A percentile compares a stretch with the other conserved stretches of the same genome.
Conservation (phyloP, 2,329 filamentous ascomycete genomes). For the Macrophomina phaseolina region DNA sequence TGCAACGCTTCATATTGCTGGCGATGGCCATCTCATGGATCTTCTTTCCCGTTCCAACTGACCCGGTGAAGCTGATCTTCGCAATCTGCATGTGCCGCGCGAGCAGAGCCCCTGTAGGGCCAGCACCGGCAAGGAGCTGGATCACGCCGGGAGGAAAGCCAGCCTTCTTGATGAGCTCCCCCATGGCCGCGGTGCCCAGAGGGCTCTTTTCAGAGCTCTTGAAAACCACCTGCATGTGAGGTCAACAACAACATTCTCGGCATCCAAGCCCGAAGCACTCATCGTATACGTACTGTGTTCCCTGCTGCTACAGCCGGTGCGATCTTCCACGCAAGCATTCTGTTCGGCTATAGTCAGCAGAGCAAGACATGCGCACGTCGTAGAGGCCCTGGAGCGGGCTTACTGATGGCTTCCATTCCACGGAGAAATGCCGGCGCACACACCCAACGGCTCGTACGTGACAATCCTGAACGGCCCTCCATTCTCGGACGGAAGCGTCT, state of each 20-base stretch:
- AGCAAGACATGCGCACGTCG: background rate
- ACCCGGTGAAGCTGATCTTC: conserved; percentile 51
- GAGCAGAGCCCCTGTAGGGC: conserved; percentile 39
- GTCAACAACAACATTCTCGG: too few relatives aligned
- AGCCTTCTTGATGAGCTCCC: conserved; percentile 41
- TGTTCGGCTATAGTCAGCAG: background rate
- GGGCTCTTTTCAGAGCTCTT: conserved; percentile 40
- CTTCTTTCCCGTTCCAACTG: conserved; percentile 42
- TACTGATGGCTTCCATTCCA: conserved; percentile 33
- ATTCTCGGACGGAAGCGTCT: conserved; percentile 36
- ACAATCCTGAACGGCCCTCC: conserved; percentile 36
- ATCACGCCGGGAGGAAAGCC: conserved; percentile 50
- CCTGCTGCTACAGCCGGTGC: conserved; percentile 40
- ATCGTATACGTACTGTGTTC: conserved; percentile 31
- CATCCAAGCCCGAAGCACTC: too few relatives aligned
- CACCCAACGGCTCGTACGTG: conserved; percentile 38
- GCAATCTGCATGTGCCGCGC: conserved; percentile 47
- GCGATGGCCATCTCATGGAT: conserved; percentile 44
- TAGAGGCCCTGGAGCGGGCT: background rate
- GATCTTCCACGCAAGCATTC: conserved; percentile 35
- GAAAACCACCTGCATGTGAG: conserved; percentile 30
- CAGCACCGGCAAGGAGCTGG: conserved; percentile 39
- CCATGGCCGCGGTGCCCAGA: conserved; percentile 34
- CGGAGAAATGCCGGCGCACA: conserved; percentile 38
- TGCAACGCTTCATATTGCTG: conserved; percentile 52